Evolutionary conservation across 2,329 filamentous ascomycete species (phyloP).

Genomic region (Alternaria rosae): DNA sequence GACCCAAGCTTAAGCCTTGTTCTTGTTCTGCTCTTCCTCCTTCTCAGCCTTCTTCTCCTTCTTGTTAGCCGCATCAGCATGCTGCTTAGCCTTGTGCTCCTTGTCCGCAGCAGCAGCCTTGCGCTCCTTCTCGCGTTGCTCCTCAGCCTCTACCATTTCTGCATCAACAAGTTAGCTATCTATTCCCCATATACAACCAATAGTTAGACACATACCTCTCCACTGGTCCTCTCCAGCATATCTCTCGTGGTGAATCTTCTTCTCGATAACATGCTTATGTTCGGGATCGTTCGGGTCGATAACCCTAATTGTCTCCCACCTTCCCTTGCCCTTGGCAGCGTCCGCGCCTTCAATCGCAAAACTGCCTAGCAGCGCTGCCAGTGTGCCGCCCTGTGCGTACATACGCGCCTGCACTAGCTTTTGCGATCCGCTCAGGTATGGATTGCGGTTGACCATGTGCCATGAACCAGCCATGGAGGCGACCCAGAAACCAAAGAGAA

Average conservation of each 20-base stretch:
- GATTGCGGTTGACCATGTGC: conserved; percentile 78
- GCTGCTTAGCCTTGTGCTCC: conserved; percentile 25
- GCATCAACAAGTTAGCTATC: conserved; percentile 26
- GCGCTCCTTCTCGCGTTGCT: conserved; percentile 65
- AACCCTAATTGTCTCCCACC: conserved; percentile 86
- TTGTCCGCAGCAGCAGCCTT: conserved; percentile 37
- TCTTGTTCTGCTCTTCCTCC: conserved; percentile 32
- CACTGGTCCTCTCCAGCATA: conserved; percentile 92
- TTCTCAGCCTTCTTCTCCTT: conserved; percentile 28
- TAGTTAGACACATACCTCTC: conserved; percentile 70
- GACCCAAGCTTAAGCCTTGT: conserved; percentile 9
- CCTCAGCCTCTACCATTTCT: conserved; percentile 87
- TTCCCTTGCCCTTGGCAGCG: conserved; percentile 74
- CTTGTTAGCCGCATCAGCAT: conserved; percentile 30
- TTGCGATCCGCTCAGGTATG: conserved; percentile 76
- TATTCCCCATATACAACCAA: neutral
- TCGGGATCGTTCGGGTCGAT: conserved; percentile 81
- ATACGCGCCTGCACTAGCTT: conserved; percentile 95
- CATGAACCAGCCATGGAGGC: conserved; percentile 79
- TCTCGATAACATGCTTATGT: conserved; percentile 84
- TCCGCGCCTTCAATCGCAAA: conserved; percentile 85
- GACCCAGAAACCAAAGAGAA: conserved; percentile 84
- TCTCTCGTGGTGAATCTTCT: conserved; percentile 84
- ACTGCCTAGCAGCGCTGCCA: conserved; percentile 81
- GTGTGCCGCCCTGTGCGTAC: conserved; percentile 88